Percentiles rank a stretch among this genome's conserved stretches.
Evolutionary conservation across 768 basidiomycete species (phyloP).

Genomic region (Russula griseocarnosa): DNA sequence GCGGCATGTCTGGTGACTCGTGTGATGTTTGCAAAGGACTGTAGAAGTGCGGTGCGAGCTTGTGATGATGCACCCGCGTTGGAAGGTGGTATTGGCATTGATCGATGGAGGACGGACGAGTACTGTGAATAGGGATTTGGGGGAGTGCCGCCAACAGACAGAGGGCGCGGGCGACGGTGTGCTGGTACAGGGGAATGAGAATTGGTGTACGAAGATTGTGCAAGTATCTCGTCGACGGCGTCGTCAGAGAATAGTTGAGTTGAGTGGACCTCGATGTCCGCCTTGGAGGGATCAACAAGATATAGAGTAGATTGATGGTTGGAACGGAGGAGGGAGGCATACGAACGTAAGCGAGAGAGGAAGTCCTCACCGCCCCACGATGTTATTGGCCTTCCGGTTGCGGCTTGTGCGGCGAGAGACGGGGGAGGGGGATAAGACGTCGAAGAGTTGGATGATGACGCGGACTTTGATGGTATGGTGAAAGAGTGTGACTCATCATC

Average conservation of each 20-base stretch:
- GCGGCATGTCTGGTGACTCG: slow-evolving; percentile 90
- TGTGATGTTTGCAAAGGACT: slow-evolving; percentile 92
- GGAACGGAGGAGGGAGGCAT: slow-evolving; percentile 80
- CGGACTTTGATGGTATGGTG: slow-evolving; percentile 45
- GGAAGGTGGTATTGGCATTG: slow-evolving; percentile 53
- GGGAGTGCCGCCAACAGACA: slow-evolving; percentile 39
- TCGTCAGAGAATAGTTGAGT: slow-evolving; percentile 80
- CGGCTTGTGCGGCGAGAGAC: slow-evolving; percentile 44
- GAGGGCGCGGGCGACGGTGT: slow-evolving; percentile 69
- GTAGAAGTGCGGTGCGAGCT: slow-evolving; percentile 78
- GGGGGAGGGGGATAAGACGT: slow-evolving; percentile 63
- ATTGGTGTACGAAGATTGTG: slow-evolving; percentile 69
- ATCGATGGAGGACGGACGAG: slow-evolving; percentile 77
- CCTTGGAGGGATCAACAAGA: slow-evolving; percentile 86
- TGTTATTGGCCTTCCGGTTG: slow-evolving; percentile 38
- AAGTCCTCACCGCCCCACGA: slow-evolving; percentile 90
- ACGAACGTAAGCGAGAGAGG: slow-evolving; percentile 66
- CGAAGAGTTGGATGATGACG: slow-evolving; percentile 37
- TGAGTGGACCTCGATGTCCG: slow-evolving; percentile 91
- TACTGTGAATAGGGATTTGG: slow-evolving; percentile 59
- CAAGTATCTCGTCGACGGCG: slow-evolving; percentile 83
- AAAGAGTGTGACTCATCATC: slow-evolving; percentile 92
- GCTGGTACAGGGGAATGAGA: slow-evolving; percentile 82
- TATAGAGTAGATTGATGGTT: slow-evolving; percentile 81
- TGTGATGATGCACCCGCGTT: slow-evolving; percentile 57